Evolutionary conservation across 2,329 filamentous ascomycete genomes (phyloP), one percentile per base, ranked within the genome.

Genomic region (Arthroderma uncinatum): DNA sequence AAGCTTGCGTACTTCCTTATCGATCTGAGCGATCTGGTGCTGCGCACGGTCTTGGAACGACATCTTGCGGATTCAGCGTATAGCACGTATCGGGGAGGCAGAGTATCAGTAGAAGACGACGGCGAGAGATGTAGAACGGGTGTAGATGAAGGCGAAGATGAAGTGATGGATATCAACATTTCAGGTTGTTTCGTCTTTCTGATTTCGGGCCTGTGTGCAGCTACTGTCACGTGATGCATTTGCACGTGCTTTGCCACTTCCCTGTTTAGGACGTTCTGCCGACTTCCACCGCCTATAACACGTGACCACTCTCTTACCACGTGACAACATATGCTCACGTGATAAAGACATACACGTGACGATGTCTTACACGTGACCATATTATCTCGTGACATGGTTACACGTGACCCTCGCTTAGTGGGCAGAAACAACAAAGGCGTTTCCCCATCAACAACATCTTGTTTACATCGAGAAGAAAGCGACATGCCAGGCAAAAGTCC

Each of bases 11-110:
- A 84, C 81, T 79, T 83, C 81, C 74, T 85, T 85, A 76, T 85
- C 82, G 68, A 85, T 80, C 76, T 84, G 81, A 65, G 80, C 80
- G 65, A 85, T 78, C 64, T 82, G 77, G 71, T 83, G 78, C 73
- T 83, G 79, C 65, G 79, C 79, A 71, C 78, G 77, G 66, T 83
- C 81, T 71, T 83, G 81, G 74, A 83, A 78, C 47, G 61, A 63
- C 62, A 61, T 62, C 33, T 33, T 58, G 37, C 53, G 36, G 21
- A 10, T 47, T n/a, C 4, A 21, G 9, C 10, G 12, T 4, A 23
- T 2, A 14, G 36, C 14, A 9, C 14, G 12, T 10, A 4, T 37
- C 7, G 25, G 36, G 25, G 53, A 33, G 21, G 16, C 28, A 16
- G 4, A 14, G 23, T 12, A 12, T 5, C 33, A 12, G 33, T 47